Conservation (phyloP, 192 early-diverging fungal species). For the Coemansia asiatica region DNA sequence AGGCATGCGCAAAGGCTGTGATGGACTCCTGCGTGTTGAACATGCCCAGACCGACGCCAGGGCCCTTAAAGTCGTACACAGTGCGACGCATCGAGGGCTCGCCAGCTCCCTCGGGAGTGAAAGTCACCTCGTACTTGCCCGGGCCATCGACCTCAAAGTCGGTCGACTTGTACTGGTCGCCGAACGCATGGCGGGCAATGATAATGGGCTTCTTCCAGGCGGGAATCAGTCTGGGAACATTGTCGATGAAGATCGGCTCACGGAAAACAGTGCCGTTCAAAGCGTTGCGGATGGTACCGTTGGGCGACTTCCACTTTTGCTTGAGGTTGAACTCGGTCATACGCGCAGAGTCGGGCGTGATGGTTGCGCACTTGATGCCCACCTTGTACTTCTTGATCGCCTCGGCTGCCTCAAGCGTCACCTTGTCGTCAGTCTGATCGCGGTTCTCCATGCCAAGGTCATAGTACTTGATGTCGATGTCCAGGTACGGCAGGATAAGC, state of each 20-base stretch:
- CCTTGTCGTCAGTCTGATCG: constrained; percentile 91
- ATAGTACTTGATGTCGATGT: constrained; percentile 95
- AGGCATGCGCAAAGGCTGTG: constrained; percentile 88
- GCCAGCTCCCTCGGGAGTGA: constrained; percentile 81
- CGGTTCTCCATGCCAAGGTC: constrained; percentile 91
- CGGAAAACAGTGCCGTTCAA: constrained; percentile 97
- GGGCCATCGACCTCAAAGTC: constrained; percentile 91
- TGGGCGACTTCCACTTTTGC: constrained; percentile 98
- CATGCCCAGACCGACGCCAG: constrained; percentile 95
- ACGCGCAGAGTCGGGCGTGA: constrained; percentile 93
- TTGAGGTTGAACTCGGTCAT: constrained; percentile 95
- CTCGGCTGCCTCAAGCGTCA: constrained; percentile 93
- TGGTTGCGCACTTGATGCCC: constrained; percentile 99
- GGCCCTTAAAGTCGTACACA: constrained; percentile 82
- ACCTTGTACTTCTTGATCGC: constrained; percentile 97
- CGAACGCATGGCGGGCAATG: constrained; percentile 95
- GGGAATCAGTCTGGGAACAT: constrained; percentile 88
- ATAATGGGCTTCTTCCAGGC: constrained; percentile 94
- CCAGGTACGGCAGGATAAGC: constrained; percentile 83
- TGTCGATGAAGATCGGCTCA: constrained; percentile 92
- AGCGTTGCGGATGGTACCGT: constrained; percentile 96
- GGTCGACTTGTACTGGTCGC: constrained; percentile 98
- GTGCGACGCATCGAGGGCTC: constrained; percentile 60
- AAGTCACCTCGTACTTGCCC: constrained; percentile 87
- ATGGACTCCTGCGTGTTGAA: constrained; percentile 94